phyloP scores from a whole-genome alignment of 2,329 filamentous ascomycete species.

The Clarireedia homoeocarpa region DNA sequence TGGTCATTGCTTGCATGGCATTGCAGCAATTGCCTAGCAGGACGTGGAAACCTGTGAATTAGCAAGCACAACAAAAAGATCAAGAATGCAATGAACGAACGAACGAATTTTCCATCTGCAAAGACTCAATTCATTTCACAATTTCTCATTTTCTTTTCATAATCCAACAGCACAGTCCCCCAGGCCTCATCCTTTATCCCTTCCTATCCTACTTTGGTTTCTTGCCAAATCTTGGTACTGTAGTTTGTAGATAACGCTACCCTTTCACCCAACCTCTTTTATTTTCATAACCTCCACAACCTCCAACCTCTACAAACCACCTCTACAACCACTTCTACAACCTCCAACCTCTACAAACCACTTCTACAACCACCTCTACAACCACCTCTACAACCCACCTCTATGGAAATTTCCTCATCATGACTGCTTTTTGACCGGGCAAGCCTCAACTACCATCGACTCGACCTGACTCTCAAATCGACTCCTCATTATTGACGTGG shows the following conservation, averaged over 20 bases:
- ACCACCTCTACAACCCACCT: neutral
- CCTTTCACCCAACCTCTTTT: constrained; percentile 7
- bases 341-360: too few species aligned
- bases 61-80: neutral
- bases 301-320: too few species aligned
- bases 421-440: neutral
- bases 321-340: neutral
- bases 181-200: neutral
- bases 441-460: neutral
- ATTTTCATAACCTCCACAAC: constrained; percentile 4
- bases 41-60: neutral
- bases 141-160: neutral
- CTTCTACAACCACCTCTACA: neutral
- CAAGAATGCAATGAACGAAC: neutral
- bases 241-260: neutral
- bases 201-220: neutral
- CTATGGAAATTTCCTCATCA: constrained; percentile 2
- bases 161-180: neutral
- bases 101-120: neutral
- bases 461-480: neutral
- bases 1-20: constrained; percentile 10
- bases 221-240: neutral
- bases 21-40: neutral
- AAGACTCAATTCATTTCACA: constrained; percentile 1
- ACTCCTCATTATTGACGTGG: neutral